These are phyloP conservation scores for Lipomyces starkeyi DNA, from an alignment of 805 yeast genomes.

Conservation along the genomic window DNA sequence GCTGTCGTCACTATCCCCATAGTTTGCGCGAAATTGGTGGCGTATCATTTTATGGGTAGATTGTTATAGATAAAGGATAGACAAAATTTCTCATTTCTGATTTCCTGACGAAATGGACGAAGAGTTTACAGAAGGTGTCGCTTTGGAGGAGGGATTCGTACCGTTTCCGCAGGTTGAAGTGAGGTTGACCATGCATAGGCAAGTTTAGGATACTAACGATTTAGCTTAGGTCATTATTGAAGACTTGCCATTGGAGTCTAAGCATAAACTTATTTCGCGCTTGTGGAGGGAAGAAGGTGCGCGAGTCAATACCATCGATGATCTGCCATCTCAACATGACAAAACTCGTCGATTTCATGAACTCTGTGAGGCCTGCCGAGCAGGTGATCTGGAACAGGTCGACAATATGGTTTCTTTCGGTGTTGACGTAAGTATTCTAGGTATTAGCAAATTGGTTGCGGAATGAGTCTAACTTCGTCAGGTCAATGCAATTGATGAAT, in stretches of 20 bases:
- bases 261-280: constrained; percentile 27
- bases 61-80: background rate
- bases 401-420: constrained; percentile 63
- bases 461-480: constrained; percentile 20
- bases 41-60: background rate
- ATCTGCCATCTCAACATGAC: constrained; percentile 13
- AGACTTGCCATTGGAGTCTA: constrained; percentile 29
- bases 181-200: background rate
- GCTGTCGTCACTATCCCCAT: no score
- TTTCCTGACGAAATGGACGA: constrained; percentile 8
- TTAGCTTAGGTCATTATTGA: constrained; percentile 21
- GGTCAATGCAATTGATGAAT: constrained; percentile 64
- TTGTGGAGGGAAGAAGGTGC: constrained; percentile 24
- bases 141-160: constrained; percentile 16
- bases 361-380: constrained; percentile 68
- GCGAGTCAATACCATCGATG: constrained; percentile 15
- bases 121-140: background rate
- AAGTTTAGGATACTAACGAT: background rate
- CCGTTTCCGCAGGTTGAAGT: constrained; percentile 23
- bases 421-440: constrained; percentile 46
- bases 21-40: background rate
- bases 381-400: constrained; percentile 70
- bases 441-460: constrained; percentile 38
- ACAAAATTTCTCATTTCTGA: background rate
- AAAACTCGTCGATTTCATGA: constrained; percentile 43